Evolutionary conservation across 2,329 filamentous ascomycete genomes (phyloP), one percentile per base, ranked within the genome.

Genomic region (Cladosporium sp.): DNA sequence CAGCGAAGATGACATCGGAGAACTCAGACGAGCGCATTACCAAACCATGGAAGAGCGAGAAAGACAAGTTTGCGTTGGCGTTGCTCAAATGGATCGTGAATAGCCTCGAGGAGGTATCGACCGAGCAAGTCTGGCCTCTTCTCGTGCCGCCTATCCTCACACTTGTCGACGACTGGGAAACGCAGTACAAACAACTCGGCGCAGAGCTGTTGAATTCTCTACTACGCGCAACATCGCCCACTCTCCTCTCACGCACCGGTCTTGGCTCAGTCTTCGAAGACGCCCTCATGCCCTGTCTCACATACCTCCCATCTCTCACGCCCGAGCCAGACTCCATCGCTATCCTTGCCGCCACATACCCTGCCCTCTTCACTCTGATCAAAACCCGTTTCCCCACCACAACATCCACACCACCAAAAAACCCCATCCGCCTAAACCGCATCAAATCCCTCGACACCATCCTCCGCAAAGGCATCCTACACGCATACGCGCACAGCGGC

Each of bases 301-400:
- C 89, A 8, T 91, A 88, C 71, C 82, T 97, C 6, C 93, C 94
- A 0, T 87, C 84, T 14, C 80, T 96, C 49, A 97, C 92, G 0
- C 88, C 91, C 0, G 89, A 91, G 72, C 75, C 83, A 0, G 90
- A 95, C 64, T 91, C 91, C 4, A 73, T 90, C 1, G 72, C 74
- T 1, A 79, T 97, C 3, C 83, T 97, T 1, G 73, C 76, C 6
- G 81, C 83, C 7, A 87, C 90, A 0, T 96, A 93, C 69, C 81
- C 84, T 8, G 88, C 88, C 1, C 81, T 96, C 3, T 78, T 90
- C 21, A 78, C 79, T 0, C 82, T 97, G 6, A 75, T 81, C 8
- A 71, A 78, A 54, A 77, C 84, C 72, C 67, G 79, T 66, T 77
- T 81, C 77, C 48, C 61, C 39, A 30, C 62, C 49, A n/a, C 61